Evolutionary conservation across 192 early-diverging fungal genomes (phyloP), one percentile per base, ranked within the genome.

Genomic region (Gamsiella multidivaricata): DNA sequence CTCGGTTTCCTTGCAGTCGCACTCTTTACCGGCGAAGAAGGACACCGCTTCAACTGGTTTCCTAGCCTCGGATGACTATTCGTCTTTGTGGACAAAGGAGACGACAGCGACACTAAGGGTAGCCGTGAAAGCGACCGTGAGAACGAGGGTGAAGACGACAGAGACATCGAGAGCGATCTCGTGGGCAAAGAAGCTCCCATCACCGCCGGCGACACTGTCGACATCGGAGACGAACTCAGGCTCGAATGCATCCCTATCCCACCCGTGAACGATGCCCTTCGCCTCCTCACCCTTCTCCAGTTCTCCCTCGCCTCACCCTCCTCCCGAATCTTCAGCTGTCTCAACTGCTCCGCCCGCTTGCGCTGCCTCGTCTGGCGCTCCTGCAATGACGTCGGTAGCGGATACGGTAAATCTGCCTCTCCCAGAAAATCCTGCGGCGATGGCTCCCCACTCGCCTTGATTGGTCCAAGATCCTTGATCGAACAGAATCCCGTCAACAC

Each of bases 401-500:
- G 73, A 49, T 68, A 78, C 2, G 73, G 73, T 20, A 78, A 41
- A 47, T 78, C 73, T 1, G 73, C 65, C 39, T 78, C 73, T 7
- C 73, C 73, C 46, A 78, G 33, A 49, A 68, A 78, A 22, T 78
- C 73, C 25, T 69, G 73, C 0, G 65, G 73, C 7, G 65, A 68
- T 5, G 65, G 59, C 46, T 78, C 73, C 1, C 65, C 63, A 39
- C 52, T 62, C 4, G 31, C 29, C 39, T 39, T 36, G 33, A 52
- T 49, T 2, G 54, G 15, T 54, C 3, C 54, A 51, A n/a, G 49
- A 54, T n/a, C n/a, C n/a, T n/a, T n/a, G 52, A 69, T 62, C 37
- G 73, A 59, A 12, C 58, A 78, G 46, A 78, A 68, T 5, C 73
- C 65, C 6, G 73, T 78, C 7, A 51, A 22, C 6, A 67, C 59